Evolutionary conservation across 1,284 basidiomycete species (phyloP), one percentile per base, ranked within the genome.

Genomic region (Ceratobasidium sp.): DNA sequence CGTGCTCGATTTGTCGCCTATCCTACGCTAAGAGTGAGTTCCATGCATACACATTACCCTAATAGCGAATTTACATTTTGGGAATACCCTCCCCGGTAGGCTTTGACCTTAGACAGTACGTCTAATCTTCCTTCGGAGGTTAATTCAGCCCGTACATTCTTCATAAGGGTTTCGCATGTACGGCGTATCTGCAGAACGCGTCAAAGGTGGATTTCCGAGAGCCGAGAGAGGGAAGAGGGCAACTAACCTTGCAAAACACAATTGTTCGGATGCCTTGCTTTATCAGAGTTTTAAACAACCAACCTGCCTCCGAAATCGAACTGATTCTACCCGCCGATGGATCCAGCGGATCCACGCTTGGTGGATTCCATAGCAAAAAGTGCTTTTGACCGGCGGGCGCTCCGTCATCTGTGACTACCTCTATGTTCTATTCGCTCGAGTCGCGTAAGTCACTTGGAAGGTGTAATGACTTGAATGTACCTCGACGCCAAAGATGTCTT

Each of bases 131-230:
- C 91, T 68, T 93, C 90, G 1, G 87, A 85, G 58, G 88, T 87
- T 8, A 96, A 80, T 60, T 93, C 87, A 15, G 86, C 79, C 20
- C 90, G 84, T 25, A 96, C 80, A 27, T 88, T 85, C 76, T 92
- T 93, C 87, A 94, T 94, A 0, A 90, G 91, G 75, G 91, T 79
- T 79, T 96, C 94, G 77, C 94, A 96, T 3, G 84, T 84, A 78
- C 91, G 90, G 31, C 93, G 82, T 42, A 89, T 86, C 91, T 93
- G 73, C 40, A 49, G 17, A 34, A 0, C 10, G 22, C 55, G 3
- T 35, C n/a, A 27, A 8, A 29, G 50, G 25, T 25, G 55, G 13
- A 50, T 58, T 43, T 22, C 7, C 49, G 29, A 47, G 55, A 38
- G 10, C 55, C n/a, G 17, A 43, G 22, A 56, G 34, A 12, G n/a